A percentile compares a stretch with the other conserved stretches of the same genome.
These are phyloP conservation scores for Candida pseudoglaebosa DNA, from an alignment of 805 yeast species.

Conservation along the genomic window DNA sequence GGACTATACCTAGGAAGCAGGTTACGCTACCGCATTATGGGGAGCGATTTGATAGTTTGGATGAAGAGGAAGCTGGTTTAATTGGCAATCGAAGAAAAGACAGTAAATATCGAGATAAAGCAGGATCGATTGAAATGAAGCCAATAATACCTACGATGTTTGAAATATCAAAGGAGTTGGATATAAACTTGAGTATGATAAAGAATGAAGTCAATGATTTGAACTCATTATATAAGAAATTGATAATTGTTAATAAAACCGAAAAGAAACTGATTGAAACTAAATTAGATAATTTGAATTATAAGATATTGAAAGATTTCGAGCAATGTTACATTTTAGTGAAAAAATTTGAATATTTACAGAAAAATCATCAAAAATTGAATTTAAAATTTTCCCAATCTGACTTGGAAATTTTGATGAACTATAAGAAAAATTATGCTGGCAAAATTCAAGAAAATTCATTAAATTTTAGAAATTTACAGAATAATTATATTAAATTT, in stretches of 20 bases:
- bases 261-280: slow-evolving; percentile 75
- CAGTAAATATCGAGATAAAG: slow-evolving; percentile 19
- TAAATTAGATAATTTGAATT: slow-evolving; percentile 75
- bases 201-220: slow-evolving; percentile 54
- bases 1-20: slow-evolving; percentile 64
- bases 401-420: slow-evolving; percentile 66
- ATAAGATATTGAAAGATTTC: slow-evolving; percentile 66
- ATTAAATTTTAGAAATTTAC: slow-evolving; percentile 77
- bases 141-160: slow-evolving; percentile 75
- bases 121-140: slow-evolving; percentile 51
- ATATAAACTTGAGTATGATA: slow-evolving; percentile 53
- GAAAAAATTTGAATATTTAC: slow-evolving; percentile 52
- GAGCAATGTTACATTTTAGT: slow-evolving; percentile 77
- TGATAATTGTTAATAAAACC: slow-evolving; percentile 81
- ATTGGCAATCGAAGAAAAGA: slow-evolving; percentile 32
- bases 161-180: slow-evolving; percentile 70
- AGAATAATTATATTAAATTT: slow-evolving; percentile 82
- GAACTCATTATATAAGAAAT: slow-evolving; percentile 70
- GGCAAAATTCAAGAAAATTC: slow-evolving; percentile 75
- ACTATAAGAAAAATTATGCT: slow-evolving; percentile 82
- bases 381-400: slow-evolving; percentile 36
- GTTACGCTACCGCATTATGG: slow-evolving; percentile 11
- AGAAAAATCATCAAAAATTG: slow-evolving; percentile 38
- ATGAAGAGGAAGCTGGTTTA: slow-evolving; percentile 60
- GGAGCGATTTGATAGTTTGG: slow-evolving; percentile 33